Conservation (phyloP, 306 rosid genomes). For the Rosa chinensis region DNA sequence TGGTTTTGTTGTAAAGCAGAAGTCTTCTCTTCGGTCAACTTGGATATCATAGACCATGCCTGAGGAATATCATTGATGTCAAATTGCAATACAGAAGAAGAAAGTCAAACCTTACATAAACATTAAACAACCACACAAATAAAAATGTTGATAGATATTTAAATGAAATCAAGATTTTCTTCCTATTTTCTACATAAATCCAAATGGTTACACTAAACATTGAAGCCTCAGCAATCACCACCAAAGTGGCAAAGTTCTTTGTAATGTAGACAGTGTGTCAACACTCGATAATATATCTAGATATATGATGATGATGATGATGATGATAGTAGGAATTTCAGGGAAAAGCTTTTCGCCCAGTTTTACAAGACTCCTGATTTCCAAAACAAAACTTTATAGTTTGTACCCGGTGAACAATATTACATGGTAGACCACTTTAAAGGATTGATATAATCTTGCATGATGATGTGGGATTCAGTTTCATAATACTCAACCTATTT, state of each 20-base stretch:
- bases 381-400: not conserved
- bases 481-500: not conserved
- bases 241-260: not conserved
- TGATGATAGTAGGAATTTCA: not conserved
- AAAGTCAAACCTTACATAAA: not conserved
- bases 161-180: not conserved
- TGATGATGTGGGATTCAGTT: not conserved
- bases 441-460: not conserved
- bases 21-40: conserved; percentile 44
- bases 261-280: no score
- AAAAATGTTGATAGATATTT: not conserved
- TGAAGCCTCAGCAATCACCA: not conserved
- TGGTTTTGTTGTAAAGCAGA: conserved; percentile 44
- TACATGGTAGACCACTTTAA: not conserved
- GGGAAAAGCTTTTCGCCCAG: not conserved
- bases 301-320: not conserved
- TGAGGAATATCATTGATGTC: conserved; percentile 17
- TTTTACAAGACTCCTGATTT: not conserved
- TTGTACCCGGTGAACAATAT: not conserved
- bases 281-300: not conserved
- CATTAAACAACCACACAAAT: not conserved
- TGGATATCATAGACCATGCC: conserved; percentile 41
- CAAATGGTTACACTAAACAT: not conserved
- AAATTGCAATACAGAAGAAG: conserved; percentile 10
- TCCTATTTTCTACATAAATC: not conserved